Percentiles rank a stretch among this genome's conserved stretches.
These are phyloP conservation scores for Nakataea oryzae DNA, from an alignment of 2,329 filamentous ascomycete species.

Conservation along the genomic window DNA sequence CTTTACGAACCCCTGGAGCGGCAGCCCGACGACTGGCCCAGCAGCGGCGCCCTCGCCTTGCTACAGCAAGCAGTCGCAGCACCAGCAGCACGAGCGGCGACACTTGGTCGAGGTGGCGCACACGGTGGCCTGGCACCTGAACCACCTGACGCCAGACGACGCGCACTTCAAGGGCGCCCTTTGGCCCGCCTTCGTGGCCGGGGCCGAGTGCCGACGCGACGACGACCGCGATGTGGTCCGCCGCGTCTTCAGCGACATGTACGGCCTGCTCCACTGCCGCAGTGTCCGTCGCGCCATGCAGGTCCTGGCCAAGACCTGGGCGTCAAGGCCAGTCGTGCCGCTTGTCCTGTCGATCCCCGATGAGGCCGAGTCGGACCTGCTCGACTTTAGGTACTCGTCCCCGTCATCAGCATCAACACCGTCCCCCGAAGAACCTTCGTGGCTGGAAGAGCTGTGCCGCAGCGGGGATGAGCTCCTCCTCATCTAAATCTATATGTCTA, in stretches of 20 bases:
- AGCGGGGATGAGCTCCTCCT: background rate
- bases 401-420: background rate
- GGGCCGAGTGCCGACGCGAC: constrained; percentile 4
- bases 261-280: background rate
- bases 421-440: background rate
- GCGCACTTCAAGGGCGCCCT: constrained; percentile 9
- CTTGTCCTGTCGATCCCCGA: background rate
- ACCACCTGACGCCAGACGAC: constrained; percentile 4
- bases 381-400: background rate
- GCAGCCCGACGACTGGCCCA: no score
- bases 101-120: background rate
- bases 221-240: background rate
- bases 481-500: background rate
- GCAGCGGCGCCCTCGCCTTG: background rate
- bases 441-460: background rate
- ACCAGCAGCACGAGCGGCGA: no score
- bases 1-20: background rate
- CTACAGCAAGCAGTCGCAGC: background rate
- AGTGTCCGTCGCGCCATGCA: background rate
- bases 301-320: constrained; percentile 5
- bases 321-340: background rate
- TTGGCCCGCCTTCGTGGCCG: constrained; percentile 7
- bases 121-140: constrained; percentile 3
- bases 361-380: background rate
- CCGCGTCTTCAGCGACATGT: background rate